Percentiles rank a stretch among this genome's conserved stretches.
These are phyloP conservation scores for Claviceps sp. DNA, from an alignment of 2,329 filamentous ascomycete species.

Conservation along the genomic window DNA sequence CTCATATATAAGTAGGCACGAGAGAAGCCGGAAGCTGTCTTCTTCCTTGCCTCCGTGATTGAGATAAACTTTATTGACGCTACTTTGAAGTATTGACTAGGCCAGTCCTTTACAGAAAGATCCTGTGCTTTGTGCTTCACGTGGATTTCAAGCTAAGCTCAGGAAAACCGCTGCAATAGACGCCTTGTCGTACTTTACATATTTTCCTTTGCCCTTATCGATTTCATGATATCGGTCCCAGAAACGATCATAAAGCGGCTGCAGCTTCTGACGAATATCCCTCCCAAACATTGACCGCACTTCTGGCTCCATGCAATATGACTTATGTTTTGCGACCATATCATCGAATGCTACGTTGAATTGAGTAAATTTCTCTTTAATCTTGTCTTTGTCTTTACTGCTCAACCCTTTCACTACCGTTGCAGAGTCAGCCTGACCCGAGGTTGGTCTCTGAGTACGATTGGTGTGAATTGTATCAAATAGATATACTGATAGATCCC, in stretches of 20 bases:
- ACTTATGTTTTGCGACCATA: slow-evolving; percentile 68
- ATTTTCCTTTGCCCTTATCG: slow-evolving; percentile 95
- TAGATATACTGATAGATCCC: slow-evolving; percentile 70
- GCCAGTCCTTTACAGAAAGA: too few species aligned
- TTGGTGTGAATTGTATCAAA: slow-evolving; percentile 90
- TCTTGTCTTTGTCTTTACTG: slow-evolving; percentile 87
- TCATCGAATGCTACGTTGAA: slow-evolving; percentile 92
- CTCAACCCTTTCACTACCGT: slow-evolving; percentile 72
- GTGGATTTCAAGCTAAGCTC: slow-evolving; percentile 25
- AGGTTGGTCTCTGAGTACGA: slow-evolving; percentile 57
- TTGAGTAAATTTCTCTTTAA: slow-evolving; percentile 87
- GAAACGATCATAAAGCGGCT: slow-evolving; percentile 88
- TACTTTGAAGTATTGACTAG: too few species aligned
- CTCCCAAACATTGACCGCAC: slow-evolving; percentile 67
- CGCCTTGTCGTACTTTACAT: slow-evolving; percentile 91
- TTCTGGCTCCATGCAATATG: slow-evolving; percentile 79
- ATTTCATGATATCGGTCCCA: slow-evolving; percentile 97
- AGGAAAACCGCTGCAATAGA: slow-evolving; percentile 56
- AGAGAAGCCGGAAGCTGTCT: too few species aligned
- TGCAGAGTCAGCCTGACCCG: slow-evolving; percentile 62
- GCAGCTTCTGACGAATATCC: slow-evolving; percentile 82
- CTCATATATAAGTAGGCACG: too few species aligned
- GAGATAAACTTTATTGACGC: too few species aligned
- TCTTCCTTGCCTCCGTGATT: too few species aligned
- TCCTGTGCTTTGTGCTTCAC: too few species aligned